Base-by-base conservation (phyloP, 2,329 filamentous ascomycete species). In the Aspergillus melleus region DNA sequence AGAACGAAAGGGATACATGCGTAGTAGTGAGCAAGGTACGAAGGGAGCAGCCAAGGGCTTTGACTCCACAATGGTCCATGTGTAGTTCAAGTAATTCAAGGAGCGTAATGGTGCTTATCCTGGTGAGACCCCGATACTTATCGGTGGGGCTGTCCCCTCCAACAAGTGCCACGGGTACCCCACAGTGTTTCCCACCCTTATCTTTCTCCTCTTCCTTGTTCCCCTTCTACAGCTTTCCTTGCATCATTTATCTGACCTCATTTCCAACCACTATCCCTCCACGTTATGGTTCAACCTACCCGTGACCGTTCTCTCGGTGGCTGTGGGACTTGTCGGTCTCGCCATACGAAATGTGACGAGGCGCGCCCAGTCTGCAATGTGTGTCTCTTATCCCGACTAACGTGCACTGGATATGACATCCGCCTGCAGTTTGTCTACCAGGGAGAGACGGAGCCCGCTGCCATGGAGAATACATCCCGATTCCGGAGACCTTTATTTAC, bases 1-100 rank as follows among this genome's bases (percentile, higher is more conserved):
- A 2, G 77, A 81, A 59, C 86, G 83, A 83, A 82, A 81, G 57
- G 83, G 84, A 0, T 86, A 85, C 65, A 85, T 86, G 82, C 65
- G 78, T 6, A 79, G 74, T 53, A 84, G 84, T 1, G 74, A 83
- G 59, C 70, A 80, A 14, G 84, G 75, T 2, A 82, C 82, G 0
- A 68, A 68, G 39, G 80, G 85, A 65, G 79, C 83, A 3, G 58
- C 80, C 4, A 61, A 64, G 59, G 51, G 39, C 3, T 26, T 60
- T 11, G 30, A 1, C 2, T n/a, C 24, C 3, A 19, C 49, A 30
- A 22, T 51, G 22, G 16, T 22, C 10, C 49, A n/a, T 19, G 10
- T 51, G 49, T 51, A 51, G 24, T 8, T 20, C 22, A 16, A 16
- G 11, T 10, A 50, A 12, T 36, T 36, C 32, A 16, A 36, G 12